Evolutionary conservation across 768 basidiomycete genomes (phyloP).

Genomic region (Rhizopogon vinicolor): DNA sequence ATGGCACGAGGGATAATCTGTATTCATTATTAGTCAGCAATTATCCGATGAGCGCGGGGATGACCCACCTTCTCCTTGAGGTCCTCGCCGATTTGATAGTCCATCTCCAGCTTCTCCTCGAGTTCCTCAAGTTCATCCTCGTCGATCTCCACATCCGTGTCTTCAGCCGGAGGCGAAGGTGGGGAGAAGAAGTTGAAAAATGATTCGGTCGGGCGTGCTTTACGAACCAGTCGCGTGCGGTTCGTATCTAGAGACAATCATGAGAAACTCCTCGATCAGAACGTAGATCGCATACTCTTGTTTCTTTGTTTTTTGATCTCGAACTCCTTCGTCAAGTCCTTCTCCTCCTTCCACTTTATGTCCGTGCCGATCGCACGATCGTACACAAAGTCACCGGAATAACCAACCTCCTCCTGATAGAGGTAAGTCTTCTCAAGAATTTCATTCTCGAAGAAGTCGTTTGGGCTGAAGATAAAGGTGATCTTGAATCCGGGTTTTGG

Average conservation of each 20-base stretch:
- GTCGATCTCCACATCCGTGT: conserved; percentile 63
- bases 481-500: conserved; percentile 90
- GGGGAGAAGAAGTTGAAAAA: conserved; percentile 99
- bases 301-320: conserved; percentile 99
- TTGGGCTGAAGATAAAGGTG: conserved; percentile 71
- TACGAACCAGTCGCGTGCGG: conserved; percentile 77
- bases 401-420: conserved; percentile 91
- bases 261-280: neutral
- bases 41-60: neutral
- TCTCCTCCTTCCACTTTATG: conserved; percentile 98
- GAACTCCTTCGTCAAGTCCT: conserved; percentile 94
- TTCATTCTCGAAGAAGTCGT: conserved; percentile 86
- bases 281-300: conserved; percentile 63
- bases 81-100: conserved; percentile 98
- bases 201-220: conserved; percentile 86
- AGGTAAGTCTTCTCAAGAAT: conserved; percentile 90
- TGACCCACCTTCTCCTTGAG: conserved; percentile 86
- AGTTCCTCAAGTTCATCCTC: conserved; percentile 86
- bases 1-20: conserved; percentile 93
- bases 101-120: conserved; percentile 90
- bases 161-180: conserved; percentile 67
- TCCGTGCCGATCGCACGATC: conserved; percentile 88
- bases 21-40: conserved; percentile 2
- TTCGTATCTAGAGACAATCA: conserved; percentile 57
- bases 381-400: conserved; percentile 94